Evolutionary conservation across 2,329 filamentous ascomycete species (phyloP).

Genomic region (Aspergillus sergii): DNA sequence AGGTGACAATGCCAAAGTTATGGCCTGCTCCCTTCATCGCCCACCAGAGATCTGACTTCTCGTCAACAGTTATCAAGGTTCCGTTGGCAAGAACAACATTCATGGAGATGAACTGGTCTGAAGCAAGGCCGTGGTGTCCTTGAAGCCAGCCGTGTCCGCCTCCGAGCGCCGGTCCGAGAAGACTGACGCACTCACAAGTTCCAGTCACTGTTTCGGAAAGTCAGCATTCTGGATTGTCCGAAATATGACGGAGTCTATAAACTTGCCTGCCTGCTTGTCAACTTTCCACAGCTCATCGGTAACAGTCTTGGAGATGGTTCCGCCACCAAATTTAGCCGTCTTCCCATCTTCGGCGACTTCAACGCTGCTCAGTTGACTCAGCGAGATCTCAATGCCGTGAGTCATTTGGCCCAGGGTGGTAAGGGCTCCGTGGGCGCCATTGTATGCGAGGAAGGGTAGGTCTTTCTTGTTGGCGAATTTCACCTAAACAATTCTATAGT

Average conservation of each 20-base stretch:
- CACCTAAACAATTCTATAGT: constrained; percentile 36
- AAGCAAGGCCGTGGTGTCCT: constrained; percentile 55
- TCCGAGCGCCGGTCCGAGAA: constrained; percentile 55
- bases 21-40: constrained; percentile 60
- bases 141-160: constrained; percentile 61
- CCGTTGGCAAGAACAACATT: constrained; percentile 58
- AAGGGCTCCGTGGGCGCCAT: constrained; percentile 56
- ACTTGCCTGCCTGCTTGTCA: constrained; percentile 48
- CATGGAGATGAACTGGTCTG: constrained; percentile 57
- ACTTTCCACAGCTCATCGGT: constrained; percentile 53
- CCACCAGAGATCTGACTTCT: constrained; percentile 58
- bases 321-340: constrained; percentile 53
- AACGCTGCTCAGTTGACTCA: constrained; percentile 48
- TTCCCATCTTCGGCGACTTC: constrained; percentile 46
- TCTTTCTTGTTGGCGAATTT: constrained; percentile 51
- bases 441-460: constrained; percentile 57
- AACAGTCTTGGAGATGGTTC: constrained; percentile 50
- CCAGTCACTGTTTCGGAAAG: constrained; percentile 44
- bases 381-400: constrained; percentile 54
- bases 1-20: constrained; percentile 61
- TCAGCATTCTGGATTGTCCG: neutral
- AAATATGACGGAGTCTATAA: neutral
- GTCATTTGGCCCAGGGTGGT: constrained; percentile 53
- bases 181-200: constrained; percentile 56
- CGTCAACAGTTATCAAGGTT: constrained; percentile 41